These are phyloP conservation scores for Dunaliella sp. DNA, from an alignment of 139 green algal species.

Conservation along the genomic window DNA sequence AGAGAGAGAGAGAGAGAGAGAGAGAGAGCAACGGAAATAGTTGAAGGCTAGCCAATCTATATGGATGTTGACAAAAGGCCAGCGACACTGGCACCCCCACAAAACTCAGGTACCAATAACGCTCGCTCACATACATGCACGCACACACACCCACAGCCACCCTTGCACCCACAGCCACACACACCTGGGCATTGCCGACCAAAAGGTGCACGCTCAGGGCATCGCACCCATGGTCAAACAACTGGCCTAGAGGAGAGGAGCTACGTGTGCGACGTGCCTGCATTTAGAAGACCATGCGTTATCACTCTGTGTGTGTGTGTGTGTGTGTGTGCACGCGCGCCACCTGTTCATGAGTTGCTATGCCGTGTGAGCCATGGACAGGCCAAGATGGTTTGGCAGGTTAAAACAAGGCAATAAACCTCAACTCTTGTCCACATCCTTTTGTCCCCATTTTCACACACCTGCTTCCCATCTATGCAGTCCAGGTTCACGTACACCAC, in stretches of 20 bases:
- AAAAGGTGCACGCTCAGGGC: constrained; percentile 80
- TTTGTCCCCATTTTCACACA: not conserved
- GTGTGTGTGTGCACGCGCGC: not conserved
- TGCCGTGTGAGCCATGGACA: too few relatives aligned
- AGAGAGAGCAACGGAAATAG: too few relatives aligned
- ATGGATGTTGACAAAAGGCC: too few relatives aligned
- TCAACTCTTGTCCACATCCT: not conserved
- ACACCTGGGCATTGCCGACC: constrained; percentile 35
- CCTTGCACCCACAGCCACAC: too few relatives aligned
- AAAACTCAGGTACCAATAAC: too few relatives aligned
- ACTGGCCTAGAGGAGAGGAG: constrained; percentile 88
- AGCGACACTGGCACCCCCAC: too few relatives aligned
- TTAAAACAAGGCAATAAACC: too few relatives aligned
- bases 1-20: not conserved
- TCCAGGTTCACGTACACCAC: constrained; percentile 80
- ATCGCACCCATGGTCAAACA: constrained; percentile 97
- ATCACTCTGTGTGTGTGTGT: constrained; percentile 2
- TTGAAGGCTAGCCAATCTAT: too few relatives aligned
- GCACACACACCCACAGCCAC: too few relatives aligned
- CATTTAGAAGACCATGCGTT: constrained; percentile 5
- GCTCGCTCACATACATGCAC: too few relatives aligned
- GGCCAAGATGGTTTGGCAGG: too few relatives aligned
- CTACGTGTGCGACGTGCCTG: constrained; percentile 87
- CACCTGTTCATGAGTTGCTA: too few relatives aligned
- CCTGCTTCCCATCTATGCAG: constrained; percentile 6